Evolutionary conservation across 1,284 basidiomycete genomes (phyloP).

Genomic region (Amylostereum chailletii): DNA sequence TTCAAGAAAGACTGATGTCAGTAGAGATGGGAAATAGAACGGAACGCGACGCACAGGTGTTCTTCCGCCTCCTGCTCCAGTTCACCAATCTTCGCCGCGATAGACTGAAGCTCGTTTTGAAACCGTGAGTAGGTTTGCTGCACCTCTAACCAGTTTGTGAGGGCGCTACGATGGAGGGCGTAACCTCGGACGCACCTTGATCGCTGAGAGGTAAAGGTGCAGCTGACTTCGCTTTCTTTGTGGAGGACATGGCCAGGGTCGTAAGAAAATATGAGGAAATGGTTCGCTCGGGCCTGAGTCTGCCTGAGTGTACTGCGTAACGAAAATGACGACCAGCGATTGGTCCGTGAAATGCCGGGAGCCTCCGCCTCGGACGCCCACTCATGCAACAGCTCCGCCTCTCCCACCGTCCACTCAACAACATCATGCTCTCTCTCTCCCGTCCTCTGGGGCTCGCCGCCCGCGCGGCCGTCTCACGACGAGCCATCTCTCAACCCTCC

Average conservation of each 20-base stretch:
- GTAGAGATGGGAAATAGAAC: background rate
- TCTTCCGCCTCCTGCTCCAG: conserved; percentile 91
- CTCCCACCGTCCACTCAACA: conserved; percentile 11
- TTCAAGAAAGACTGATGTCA: conserved; percentile 21
- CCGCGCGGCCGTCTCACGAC: conserved; percentile 21
- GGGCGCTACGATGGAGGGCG: conserved; percentile 6
- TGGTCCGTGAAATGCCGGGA: no score
- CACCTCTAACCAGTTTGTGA: conserved; percentile 58
- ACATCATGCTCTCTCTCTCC: conserved; percentile 15
- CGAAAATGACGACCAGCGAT: no score
- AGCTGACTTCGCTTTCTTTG: conserved; percentile 38
- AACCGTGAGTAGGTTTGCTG: conserved; percentile 69
- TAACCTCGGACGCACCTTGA: conserved; percentile 47
- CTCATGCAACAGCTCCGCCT: background rate
- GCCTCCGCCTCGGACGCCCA: no score
- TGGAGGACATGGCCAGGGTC: conserved; percentile 26
- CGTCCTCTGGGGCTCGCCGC: conserved; percentile 23
- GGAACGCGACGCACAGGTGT: conserved; percentile 49
- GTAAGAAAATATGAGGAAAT: no score
- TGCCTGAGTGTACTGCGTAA: no score
- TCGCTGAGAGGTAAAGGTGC: conserved; percentile 41
- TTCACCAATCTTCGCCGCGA: conserved; percentile 89
- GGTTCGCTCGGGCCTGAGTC: no score
- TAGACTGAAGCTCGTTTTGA: conserved; percentile 76
- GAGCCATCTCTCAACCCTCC: conserved; percentile 23